Evolutionary conservation across 768 basidiomycete species (phyloP).

Genomic region (Boletus bicolor): DNA sequence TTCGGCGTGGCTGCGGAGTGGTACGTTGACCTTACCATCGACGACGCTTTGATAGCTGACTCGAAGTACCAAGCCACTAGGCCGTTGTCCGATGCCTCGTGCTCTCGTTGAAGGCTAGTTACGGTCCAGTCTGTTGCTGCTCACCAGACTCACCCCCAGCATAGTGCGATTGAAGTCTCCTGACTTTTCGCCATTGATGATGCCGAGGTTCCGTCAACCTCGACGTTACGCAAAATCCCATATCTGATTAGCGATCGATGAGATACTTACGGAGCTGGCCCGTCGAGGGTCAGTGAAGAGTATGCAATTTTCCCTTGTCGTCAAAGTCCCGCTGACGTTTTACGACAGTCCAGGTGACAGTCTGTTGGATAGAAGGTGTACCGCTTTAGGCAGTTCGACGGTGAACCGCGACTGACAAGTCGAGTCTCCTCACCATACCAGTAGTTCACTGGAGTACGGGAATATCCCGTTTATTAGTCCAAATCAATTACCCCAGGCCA

Average conservation of each 20-base stretch:
- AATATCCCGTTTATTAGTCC: slow-evolving; percentile 23
- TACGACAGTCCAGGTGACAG: slow-evolving; percentile 11
- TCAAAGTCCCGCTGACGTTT: background rate
- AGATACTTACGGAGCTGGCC: slow-evolving; percentile 18
- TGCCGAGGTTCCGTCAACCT: background rate
- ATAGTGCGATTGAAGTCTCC: slow-evolving; percentile 14
- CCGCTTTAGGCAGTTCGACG: background rate
- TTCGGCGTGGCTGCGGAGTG: slow-evolving; percentile 24
- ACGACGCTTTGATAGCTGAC: slow-evolving; percentile 3
- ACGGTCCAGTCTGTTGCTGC: background rate
- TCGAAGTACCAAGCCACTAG: background rate
- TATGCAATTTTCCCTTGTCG: background rate
- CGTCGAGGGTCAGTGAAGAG: slow-evolving; percentile 22
- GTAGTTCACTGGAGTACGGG: slow-evolving; percentile 25
- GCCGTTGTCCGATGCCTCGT: slow-evolving; percentile 20
- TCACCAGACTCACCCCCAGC: background rate
- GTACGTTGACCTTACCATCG: background rate
- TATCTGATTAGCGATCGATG: slow-evolving; percentile 18
- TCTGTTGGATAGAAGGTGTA: slow-evolving; percentile 9
- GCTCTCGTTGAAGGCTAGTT: slow-evolving; percentile 6
- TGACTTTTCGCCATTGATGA: slow-evolving; percentile 11
- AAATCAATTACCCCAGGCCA: slow-evolving; percentile 40
- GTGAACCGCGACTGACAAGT: slow-evolving; percentile 5
- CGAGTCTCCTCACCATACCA: slow-evolving; percentile 6
- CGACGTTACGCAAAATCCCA: slow-evolving; percentile 3